Percentiles rank a stretch among this genome's conserved stretches.
These are phyloP conservation scores for Scheffersomyces quercinus DNA, from an alignment of 1,139 yeast species.

Conservation along the genomic window DNA sequence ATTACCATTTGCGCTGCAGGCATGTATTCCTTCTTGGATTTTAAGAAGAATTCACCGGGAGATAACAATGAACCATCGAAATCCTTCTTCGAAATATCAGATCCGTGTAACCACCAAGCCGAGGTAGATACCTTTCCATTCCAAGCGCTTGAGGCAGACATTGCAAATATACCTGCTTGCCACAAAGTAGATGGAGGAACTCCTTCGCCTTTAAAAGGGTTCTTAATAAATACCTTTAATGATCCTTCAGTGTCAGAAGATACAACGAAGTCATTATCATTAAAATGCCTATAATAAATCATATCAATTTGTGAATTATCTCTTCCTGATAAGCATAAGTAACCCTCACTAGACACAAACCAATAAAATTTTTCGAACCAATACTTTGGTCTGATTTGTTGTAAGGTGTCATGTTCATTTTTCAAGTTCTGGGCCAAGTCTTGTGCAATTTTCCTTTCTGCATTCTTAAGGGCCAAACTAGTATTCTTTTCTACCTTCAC, in stretches of 20 bases:
- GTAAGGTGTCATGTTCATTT: constrained; percentile 62
- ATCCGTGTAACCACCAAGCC: constrained; percentile 79
- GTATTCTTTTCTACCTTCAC: constrained; percentile 80
- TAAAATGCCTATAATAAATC: constrained; percentile 76
- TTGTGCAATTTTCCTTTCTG: constrained; percentile 73
- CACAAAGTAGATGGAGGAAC: constrained; percentile 82
- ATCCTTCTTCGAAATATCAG: constrained; percentile 67
- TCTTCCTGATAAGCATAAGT: constrained; percentile 82
- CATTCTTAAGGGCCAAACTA: constrained; percentile 75
- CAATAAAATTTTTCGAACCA: constrained; percentile 96
- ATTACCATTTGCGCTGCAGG: constrained; percentile 85
- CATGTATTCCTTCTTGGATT: constrained; percentile 58
- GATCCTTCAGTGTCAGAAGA: constrained; percentile 77
- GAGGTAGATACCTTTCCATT: constrained; percentile 76
- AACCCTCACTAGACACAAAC: constrained; percentile 90
- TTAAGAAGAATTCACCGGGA: constrained; percentile 61
- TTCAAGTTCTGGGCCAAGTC: constrained; percentile 71
- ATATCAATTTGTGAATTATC: constrained; percentile 84
- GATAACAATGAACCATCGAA: constrained; percentile 63
- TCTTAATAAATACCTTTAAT: constrained; percentile 75
- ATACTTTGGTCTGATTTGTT: constrained; percentile 66
- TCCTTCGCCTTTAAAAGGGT: constrained; percentile 60
- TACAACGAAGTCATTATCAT: constrained; percentile 70
- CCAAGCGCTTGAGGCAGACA: constrained; percentile 90
- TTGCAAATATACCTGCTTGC: constrained; percentile 86